A percentile compares a stretch with the other conserved stretches of the same genome.
Evolutionary conservation across 805 yeast genomes (phyloP).

Genomic region (Kazachstania psychrophila): DNA sequence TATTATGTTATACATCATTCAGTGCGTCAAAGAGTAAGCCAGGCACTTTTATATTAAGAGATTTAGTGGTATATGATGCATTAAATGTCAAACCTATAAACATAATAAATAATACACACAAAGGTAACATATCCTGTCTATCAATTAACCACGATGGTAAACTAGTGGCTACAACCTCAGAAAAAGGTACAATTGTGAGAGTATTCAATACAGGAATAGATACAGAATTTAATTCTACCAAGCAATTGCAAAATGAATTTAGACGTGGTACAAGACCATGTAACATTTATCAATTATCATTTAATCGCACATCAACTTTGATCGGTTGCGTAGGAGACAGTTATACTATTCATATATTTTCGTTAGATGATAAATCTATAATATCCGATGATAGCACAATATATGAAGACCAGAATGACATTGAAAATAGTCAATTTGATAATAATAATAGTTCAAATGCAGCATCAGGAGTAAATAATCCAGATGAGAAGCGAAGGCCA

Average conservation of each 20-base stretch:
- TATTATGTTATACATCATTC: constrained; percentile 25
- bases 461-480: not conserved
- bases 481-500: constrained; percentile 15
- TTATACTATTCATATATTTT: constrained; percentile 82
- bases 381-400: not conserved
- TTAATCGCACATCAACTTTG: constrained; percentile 50
- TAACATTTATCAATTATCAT: constrained; percentile 54
- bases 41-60: constrained; percentile 29
- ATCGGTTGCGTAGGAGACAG: constrained; percentile 80
- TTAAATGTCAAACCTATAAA: constrained; percentile 64
- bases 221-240: constrained; percentile 20
- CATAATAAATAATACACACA: constrained; percentile 25
- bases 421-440: constrained; percentile 1
- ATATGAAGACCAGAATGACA: constrained; percentile 29
- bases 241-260: constrained; percentile 39
- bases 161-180: constrained; percentile 56
- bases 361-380: constrained; percentile 32
- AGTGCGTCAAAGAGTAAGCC: constrained; percentile 34
- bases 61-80: constrained; percentile 71
- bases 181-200: constrained; percentile 61
- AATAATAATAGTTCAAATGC: not conserved
- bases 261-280: constrained; percentile 73
- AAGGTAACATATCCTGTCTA: constrained; percentile 23
- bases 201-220: constrained; percentile 50
- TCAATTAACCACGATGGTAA: constrained; percentile 50